Evolutionary conservation across 163 green algal genomes (phyloP), one percentile per base, ranked within the genome.

Genomic region (Scenedesmus sp.): DNA sequence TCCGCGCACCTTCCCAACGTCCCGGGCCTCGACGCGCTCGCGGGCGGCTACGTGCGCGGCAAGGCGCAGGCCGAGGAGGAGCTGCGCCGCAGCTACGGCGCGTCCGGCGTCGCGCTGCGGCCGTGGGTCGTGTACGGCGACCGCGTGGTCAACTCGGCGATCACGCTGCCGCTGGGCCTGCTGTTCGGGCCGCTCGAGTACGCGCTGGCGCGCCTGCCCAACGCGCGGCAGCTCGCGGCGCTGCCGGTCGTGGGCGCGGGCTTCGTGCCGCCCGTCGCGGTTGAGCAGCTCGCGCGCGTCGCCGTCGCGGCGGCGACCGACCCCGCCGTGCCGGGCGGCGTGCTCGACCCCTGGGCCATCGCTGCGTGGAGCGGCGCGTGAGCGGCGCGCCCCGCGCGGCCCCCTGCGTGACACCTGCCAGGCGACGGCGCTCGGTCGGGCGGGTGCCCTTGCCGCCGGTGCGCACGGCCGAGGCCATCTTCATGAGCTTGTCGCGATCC

Each of bases 391-490:
- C n/a, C n/a, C n/a, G n/a, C n/a, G n/a, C n/a, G n/a, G n/a, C n/a
- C n/a, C n/a, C n/a, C n/a, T n/a, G n/a, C n/a, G n/a, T n/a, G n/a
- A n/a, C n/a, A n/a, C n/a, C n/a, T n/a, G n/a, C n/a, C n/a, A n/a
- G n/a, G n/a, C n/a, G n/a, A n/a, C n/a, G n/a, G n/a, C n/a, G n/a
- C n/a, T n/a, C n/a, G n/a, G n/a, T n/a, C n/a, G n/a, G n/a, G n/a
- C n/a, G n/a, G n/a, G 90, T 96, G 82, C 96, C 96, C 88, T 99
- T 99, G 81, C 96, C 96, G 70, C 96, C 96, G 11, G 93, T 98
- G 56, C 96, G 89, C 34, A 87, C 90, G 51, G 88, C 85, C 63
- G 88, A 87, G 24, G 93, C 94, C 88, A 98, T 97, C 89, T 96
- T 97, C 86, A 91, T 91, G 15, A 99, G 86, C 87, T 94, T 97